Conservation (phyloP, 306 rosid genomes). For the Alnus rubra region DNA sequence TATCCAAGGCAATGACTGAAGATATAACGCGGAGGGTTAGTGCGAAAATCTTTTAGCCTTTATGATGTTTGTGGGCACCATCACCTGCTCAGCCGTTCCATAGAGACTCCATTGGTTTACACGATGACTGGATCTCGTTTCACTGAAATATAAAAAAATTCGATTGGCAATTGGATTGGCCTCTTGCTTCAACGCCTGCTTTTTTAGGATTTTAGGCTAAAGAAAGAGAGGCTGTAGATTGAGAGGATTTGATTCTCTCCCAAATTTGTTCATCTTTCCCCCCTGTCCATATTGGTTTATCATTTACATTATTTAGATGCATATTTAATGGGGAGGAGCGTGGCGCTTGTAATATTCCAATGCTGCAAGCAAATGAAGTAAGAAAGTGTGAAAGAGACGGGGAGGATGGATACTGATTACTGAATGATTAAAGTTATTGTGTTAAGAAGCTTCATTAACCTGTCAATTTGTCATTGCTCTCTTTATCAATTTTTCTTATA, state of each 20-base stretch:
- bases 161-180: slow-evolving; percentile 66
- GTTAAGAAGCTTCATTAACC: slow-evolving; percentile 30
- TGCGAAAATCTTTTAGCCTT: slow-evolving; percentile 33
- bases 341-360: slow-evolving; percentile 41
- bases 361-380: slow-evolving; percentile 35
- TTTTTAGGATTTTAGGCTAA: slow-evolving; percentile 78
- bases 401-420: slow-evolving; percentile 43
- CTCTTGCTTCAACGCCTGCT: slow-evolving; percentile 67
- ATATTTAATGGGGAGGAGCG: slow-evolving; percentile 42
- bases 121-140: slow-evolving; percentile 48
- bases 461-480: slow-evolving; percentile 23
- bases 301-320: slow-evolving; percentile 45
- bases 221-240: slow-evolving; percentile 79
- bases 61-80: slow-evolving; percentile 31
- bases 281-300: slow-evolving; percentile 38
- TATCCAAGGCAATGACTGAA: slow-evolving; percentile 27
- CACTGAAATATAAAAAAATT: slow-evolving; percentile 52
- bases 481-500: background rate
- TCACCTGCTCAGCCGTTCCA: slow-evolving; percentile 34
- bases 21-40: slow-evolving; percentile 20
- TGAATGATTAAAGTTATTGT: slow-evolving; percentile 41
- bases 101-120: slow-evolving; percentile 34
- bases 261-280: slow-evolving; percentile 47
- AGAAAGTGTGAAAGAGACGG: slow-evolving; percentile 26
- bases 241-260: slow-evolving; percentile 45